Evolutionary conservation across 176 grass and related monocot genomes (phyloP).

Genomic region (Melocanna baccifera): DNA sequence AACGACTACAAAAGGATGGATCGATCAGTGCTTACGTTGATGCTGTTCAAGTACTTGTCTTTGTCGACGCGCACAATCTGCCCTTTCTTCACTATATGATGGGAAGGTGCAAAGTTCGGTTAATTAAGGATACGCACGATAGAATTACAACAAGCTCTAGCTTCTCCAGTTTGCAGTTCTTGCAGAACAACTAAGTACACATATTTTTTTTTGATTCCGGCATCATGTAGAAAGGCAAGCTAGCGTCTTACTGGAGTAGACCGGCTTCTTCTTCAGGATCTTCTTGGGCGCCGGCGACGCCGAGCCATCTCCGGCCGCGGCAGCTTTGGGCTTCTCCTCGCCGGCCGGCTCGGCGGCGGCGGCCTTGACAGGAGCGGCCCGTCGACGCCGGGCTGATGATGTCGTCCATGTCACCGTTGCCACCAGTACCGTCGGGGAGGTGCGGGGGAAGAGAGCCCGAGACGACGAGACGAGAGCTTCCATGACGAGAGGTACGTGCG

Average conservation of each 20-base stretch:
- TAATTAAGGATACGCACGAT: neutral
- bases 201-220: neutral
- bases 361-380: slow-evolving; percentile 11
- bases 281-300: slow-evolving; percentile 44
- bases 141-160: neutral
- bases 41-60: slow-evolving; percentile 85
- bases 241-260: slow-evolving; percentile 57
- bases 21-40: slow-evolving; percentile 47
- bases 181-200: neutral
- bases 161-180: too few relatives aligned
- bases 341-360: slow-evolving; percentile 40
- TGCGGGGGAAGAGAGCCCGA: neutral
- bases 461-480: slow-evolving; percentile 42
- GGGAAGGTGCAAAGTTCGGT: neutral
- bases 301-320: neutral
- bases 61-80: slow-evolving; percentile 94
- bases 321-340: neutral
- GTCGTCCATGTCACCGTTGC: neutral
- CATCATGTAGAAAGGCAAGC: neutral
- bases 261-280: slow-evolving; percentile 70
- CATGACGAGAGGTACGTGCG: slow-evolving; percentile 24
- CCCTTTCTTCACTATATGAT: slow-evolving; percentile 80
- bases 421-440: neutral
- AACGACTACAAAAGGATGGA: neutral
- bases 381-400: neutral